These are phyloP conservation scores for Evernia prunastri DNA, from an alignment of 495 filamentous ascomycete species.

Conservation along the genomic window DNA sequence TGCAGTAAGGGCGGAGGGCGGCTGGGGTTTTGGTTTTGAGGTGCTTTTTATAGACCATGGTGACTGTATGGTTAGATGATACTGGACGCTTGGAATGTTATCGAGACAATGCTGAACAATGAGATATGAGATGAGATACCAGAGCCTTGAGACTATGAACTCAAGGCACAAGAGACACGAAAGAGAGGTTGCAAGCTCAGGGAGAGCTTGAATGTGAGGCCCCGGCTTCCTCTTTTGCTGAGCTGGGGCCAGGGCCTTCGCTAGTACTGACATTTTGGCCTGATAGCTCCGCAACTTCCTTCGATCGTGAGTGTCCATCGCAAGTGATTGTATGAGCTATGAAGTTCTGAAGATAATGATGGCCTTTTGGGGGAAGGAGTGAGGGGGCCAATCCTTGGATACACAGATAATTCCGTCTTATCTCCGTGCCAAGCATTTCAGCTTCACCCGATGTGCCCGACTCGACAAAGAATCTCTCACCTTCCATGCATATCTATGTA, in stretches of 20 bases:
- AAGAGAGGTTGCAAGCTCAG: neutral
- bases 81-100: neutral
- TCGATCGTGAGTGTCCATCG: neutral
- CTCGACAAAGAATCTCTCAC: constrained; percentile 1
- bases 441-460: neutral
- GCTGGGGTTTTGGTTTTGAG: constrained; percentile 29
- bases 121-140: neutral
- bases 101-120: neutral
- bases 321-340: neutral
- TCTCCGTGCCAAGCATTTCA: constrained; percentile 2
- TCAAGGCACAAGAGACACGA: neutral
- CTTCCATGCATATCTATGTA: constrained; percentile 14
- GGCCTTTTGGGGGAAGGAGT: neutral
- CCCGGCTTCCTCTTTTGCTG: neutral
- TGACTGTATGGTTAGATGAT: neutral
- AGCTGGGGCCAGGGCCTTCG: too few relatives aligned
- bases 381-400: neutral
- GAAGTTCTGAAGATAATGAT: neutral
- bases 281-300: neutral
- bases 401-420: constrained; percentile 3
- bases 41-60: neutral
- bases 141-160: neutral
- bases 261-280: neutral
- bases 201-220: neutral
- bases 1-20: constrained; percentile 35